Base-by-base conservation (phyloP, 352 stramenopile species). In the Nothophytophthora sp. region DNA sequence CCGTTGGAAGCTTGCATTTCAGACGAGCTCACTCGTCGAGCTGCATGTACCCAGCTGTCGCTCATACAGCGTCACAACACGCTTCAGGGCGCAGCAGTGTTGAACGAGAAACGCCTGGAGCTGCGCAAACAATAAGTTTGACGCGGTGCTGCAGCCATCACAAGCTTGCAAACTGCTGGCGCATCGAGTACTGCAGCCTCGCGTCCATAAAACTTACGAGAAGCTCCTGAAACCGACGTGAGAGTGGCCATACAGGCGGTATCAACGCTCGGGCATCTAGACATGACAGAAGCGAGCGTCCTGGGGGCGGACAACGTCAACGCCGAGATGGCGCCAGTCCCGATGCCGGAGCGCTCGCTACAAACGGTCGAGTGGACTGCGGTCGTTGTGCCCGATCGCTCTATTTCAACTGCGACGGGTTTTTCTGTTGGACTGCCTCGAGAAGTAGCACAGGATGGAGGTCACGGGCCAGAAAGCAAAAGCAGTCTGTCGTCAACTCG, bases 191-290 rank as follows among this genome's bases (percentile, higher is more conserved):
- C 34, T 72, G n/a, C 56, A 62, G 0, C 27, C 35, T 13, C 50
- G 50, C 7, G 64, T 88, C 4, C 69, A 79, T 32, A 44, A 64
- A 19, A 56, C 60, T 19, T 92, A 91, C 52, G 70, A 86, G 12
- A 92, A 92, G 43, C 89, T 84, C 53, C 45, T 90, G 16, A 80
- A 92, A 47, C 67, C 76, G 5, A 69, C 76, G 6, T 88, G 67
- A 61, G 63, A 62, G 0, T 12, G 87, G 7, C 80, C 80, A 0
- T 92, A 91, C 36, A 91, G 82, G 82, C 61, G 80, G 44, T 90
- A 92, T 38, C 82, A 77, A 1, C 60, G 52, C 1, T 79, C 80
- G 3, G 77, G 76, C 0, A 89, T 71, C 35, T 86, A 76, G 4
- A 92, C 82, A 30, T 92, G 82, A 80, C 53, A 58, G 27, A 92